A percentile compares a stretch with the other conserved stretches of the same genome.
These are phyloP conservation scores for Podosphaera leucotricha DNA, from an alignment of 2,329 filamentous ascomycete species.

Conservation along the genomic window DNA sequence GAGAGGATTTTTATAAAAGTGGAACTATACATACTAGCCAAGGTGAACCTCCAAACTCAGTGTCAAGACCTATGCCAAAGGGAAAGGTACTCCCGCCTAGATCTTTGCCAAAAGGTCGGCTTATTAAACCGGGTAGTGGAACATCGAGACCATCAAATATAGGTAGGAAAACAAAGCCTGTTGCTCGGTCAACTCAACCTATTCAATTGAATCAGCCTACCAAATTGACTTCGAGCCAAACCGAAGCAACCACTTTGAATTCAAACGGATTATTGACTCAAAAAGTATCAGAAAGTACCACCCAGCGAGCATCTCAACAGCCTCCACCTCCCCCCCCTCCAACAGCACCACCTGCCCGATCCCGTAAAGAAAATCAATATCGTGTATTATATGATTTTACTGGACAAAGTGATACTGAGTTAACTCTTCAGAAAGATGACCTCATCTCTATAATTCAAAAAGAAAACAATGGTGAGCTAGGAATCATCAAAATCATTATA, in stretches of 20 bases:
- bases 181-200: slow-evolving; percentile 7
- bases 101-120: slow-evolving; percentile 79
- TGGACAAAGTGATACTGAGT: slow-evolving; percentile 64
- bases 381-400: slow-evolving; percentile 85
- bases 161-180: slow-evolving; percentile 15
- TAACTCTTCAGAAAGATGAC: slow-evolving; percentile 58
- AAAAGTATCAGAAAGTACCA: slow-evolving; percentile 23
- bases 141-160: slow-evolving; percentile 42
- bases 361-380: slow-evolving; percentile 48
- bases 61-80: slow-evolving; percentile 66
- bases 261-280: not conserved
- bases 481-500: not conserved
- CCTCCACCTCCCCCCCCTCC: slow-evolving; percentile 33
- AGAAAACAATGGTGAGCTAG: slow-evolving; percentile 64
- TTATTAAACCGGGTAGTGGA: slow-evolving; percentile 78
- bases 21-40: slow-evolving; percentile 65
- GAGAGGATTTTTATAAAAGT: slow-evolving; percentile 81
- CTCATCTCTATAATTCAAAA: slow-evolving; percentile 80
- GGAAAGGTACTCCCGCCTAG: slow-evolving; percentile 67
- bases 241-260: slow-evolving; percentile 1
- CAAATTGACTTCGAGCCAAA: slow-evolving; percentile 1
- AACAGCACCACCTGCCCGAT: slow-evolving; percentile 42
- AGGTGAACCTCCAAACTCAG: slow-evolving; percentile 63
- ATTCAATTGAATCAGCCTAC: not conserved
- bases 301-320: slow-evolving; percentile 27